phyloP scores from a whole-genome alignment of 306 rosid species.

The Boehmeria nivea region DNA sequence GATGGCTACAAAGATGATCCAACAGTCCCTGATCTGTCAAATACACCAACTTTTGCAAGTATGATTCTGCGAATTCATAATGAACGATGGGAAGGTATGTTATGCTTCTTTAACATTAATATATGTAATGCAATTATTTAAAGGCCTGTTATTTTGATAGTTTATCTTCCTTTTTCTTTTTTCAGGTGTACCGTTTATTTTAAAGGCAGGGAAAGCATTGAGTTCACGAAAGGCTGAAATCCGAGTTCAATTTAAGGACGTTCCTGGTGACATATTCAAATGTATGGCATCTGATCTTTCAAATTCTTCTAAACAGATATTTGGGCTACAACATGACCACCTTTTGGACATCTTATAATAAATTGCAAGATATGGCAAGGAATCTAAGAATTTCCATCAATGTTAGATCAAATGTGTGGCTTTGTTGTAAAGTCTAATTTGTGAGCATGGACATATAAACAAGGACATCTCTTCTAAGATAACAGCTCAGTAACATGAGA shows the following conservation, averaged over 20 bases:
- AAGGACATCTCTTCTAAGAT: too few relatives aligned
- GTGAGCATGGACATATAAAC: constrained; percentile 1
- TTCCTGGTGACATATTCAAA: constrained; percentile 95
- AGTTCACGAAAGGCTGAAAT: constrained; percentile 86
- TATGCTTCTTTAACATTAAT: neutral
- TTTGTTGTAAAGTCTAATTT: neutral
- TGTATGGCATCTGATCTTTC: constrained; percentile 48
- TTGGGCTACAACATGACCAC: neutral
- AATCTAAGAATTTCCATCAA: neutral
- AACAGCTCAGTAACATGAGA: too few relatives aligned
- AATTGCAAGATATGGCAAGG: neutral
- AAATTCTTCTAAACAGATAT: constrained; percentile 1
- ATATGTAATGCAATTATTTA: neutral
- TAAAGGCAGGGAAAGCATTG: constrained; percentile 96
- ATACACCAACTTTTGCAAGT: constrained; percentile 94
- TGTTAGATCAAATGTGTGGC: neutral
- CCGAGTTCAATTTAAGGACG: constrained; percentile 94
- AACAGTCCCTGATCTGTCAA: constrained; percentile 86
- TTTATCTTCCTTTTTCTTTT: neutral
- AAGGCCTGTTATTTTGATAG: constrained; percentile 1
- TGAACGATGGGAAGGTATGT: constrained; percentile 97
- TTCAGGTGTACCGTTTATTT: constrained; percentile 86
- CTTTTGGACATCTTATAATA: too few relatives aligned
- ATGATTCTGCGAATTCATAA: constrained; percentile 76
- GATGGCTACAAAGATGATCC: constrained; percentile 93